Evolutionary conservation across 1,284 basidiomycete genomes (phyloP), one percentile per base, ranked within the genome.

Genomic region (Ceratobasidium sp.): DNA sequence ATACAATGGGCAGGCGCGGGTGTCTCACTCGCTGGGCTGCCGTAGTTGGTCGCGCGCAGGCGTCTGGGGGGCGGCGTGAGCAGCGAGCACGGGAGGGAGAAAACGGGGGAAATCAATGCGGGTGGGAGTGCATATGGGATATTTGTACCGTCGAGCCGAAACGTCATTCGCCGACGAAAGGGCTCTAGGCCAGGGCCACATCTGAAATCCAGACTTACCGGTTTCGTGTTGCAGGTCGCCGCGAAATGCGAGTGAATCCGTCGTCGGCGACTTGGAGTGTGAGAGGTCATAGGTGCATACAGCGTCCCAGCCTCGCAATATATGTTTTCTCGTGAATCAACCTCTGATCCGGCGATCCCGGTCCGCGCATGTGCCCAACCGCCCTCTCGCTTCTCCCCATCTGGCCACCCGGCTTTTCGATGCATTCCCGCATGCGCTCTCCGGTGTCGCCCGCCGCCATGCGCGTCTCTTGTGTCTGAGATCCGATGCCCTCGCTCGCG

Each of bases 371-470:
- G 21, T 58, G 64, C 9, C 28, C 21, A 52, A n/a, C n/a, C n/a
- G n/a, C n/a, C n/a, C n/a, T n/a, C n/a, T 48, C 26, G 64, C 64
- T 67, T 67, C 64, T 55, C 64, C 50, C 64, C 64, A 67, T 67
- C 36, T 67, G 64, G 64, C 46, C 52, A 43, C 14, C 52, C 65
- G 65, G 52, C 53, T 70, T 70, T 70, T 45, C 10, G 21, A n/a
- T n/a, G n/a, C 16, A 32, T 1, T 8, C 46, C 34, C 43, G 18
- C 16, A 45, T n/a, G 23, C 48, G n/a, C n/a, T 23, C n/a, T 21
- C 65, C 65, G 65, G 28, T 70, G 65, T 48, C 14, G 43, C 65
- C 65, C 65, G 65, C n/a, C 50, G 10, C 53, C 65, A 23, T 30
- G 36, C 50, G 50, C 50, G 60, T 34, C 60, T 48, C 43, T 62